A percentile compares a stretch with the other conserved stretches of the same genome.
Evolutionary conservation across 345 rosid genomes (phyloP).

Genomic region (Heritiera fomes): DNA sequence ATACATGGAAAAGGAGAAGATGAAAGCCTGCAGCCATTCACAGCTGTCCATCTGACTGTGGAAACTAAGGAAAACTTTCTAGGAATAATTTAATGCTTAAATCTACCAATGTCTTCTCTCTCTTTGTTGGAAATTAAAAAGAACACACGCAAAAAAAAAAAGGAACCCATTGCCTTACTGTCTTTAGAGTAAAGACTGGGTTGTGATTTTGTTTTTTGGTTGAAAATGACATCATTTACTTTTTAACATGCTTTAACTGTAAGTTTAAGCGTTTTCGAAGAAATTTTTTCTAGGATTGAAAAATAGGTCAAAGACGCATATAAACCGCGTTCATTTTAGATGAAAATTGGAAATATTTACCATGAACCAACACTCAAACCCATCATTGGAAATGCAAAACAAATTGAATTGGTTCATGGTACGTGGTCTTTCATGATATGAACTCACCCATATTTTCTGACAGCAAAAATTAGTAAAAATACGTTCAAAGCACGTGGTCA

Average conservation of each 20-base stretch:
- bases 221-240: too few relatives aligned
- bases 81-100: background rate
- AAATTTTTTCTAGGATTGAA: background rate
- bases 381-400: background rate
- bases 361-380: background rate
- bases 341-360: background rate
- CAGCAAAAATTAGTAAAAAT: background rate
- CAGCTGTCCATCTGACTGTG: constrained; percentile 15
- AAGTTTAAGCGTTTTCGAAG: background rate
- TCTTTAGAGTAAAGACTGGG: background rate
- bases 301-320: background rate
- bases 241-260: too few relatives aligned
- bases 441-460: background rate
- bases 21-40: constrained; percentile 10
- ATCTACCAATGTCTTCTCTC: background rate
- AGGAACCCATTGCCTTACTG: background rate
- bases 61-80: background rate
- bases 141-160: background rate
- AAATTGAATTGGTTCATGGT: background rate
- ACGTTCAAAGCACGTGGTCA: constrained; percentile 15
- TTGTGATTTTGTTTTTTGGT: too few relatives aligned
- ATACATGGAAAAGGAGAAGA: background rate
- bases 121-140: background rate
- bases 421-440: too few relatives aligned
- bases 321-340: too few relatives aligned